Evolutionary conservation across 805 yeast species (phyloP).

Genomic region (Scheffersomyces amazonensis): DNA sequence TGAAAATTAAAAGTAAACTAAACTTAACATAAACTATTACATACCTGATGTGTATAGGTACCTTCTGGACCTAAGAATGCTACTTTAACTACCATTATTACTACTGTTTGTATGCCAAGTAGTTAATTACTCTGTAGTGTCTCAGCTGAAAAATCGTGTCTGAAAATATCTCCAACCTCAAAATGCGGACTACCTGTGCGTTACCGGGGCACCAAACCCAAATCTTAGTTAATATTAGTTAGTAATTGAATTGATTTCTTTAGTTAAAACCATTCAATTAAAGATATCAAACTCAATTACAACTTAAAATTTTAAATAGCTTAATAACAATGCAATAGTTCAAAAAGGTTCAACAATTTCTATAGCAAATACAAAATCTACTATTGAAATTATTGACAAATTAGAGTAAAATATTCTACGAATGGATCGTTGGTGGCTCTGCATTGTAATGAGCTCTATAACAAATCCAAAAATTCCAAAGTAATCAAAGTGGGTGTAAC

Average conservation of each 20-base stretch:
- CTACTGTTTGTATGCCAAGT: not conserved
- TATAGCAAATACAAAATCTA: too few species aligned
- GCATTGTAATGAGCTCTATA: conserved; percentile 38
- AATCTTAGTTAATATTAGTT: too few species aligned
- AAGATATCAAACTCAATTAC: not conserved
- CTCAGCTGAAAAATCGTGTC: too few species aligned
- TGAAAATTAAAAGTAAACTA: not conserved
- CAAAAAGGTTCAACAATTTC: conserved; percentile 1
- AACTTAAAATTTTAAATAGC: not conserved
- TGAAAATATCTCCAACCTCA: too few species aligned
- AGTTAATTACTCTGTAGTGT: too few species aligned
- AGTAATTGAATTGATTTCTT: not conserved
- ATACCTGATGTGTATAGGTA: conserved; percentile 86
- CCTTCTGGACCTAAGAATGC: conserved; percentile 89
- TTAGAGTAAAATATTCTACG: conserved; percentile 9
- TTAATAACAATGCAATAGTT: conserved; percentile 1
- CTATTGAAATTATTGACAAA: too few species aligned
- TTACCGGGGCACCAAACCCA: too few species aligned
- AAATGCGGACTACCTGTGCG: too few species aligned
- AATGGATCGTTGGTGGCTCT: conserved; percentile 48
- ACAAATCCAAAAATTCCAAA: conserved; percentile 26
- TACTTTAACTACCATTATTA: conserved; percentile 34
- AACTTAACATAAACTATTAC: conserved; percentile 9
- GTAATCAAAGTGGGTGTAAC: conserved; percentile 6
- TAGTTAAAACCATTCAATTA: conserved; percentile 2